phyloP scores from a whole-genome alignment of 805 yeast species.

The Henningerozyma blattae region DNA sequence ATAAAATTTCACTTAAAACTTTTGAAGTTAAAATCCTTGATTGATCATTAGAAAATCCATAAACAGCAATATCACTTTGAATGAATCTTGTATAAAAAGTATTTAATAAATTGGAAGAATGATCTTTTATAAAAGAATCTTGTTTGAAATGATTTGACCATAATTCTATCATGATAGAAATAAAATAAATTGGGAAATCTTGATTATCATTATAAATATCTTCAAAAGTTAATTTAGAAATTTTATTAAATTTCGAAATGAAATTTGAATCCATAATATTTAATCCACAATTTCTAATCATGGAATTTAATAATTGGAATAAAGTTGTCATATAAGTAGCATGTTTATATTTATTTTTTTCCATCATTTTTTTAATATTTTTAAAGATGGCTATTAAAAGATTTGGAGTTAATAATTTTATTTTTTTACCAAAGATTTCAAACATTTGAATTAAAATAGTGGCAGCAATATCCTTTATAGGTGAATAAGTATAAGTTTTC shows the following conservation, averaged over 20 bases:
- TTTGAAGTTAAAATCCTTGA: slow-evolving; percentile 22
- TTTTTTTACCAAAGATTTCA: slow-evolving; percentile 23
- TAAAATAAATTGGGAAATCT: slow-evolving; percentile 17
- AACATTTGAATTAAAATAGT: slow-evolving; percentile 21
- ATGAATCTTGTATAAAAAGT: slow-evolving; percentile 12
- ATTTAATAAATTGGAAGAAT: slow-evolving; percentile 8
- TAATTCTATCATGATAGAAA: slow-evolving; percentile 16
- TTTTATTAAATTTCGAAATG: slow-evolving; percentile 15
- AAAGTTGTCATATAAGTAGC: slow-evolving; percentile 18
- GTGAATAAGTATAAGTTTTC: slow-evolving; percentile 11
- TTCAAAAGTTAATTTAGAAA: slow-evolving; percentile 14
- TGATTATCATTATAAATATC: slow-evolving; percentile 10
- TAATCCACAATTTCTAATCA: slow-evolving; percentile 11
- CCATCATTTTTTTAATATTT: slow-evolving; percentile 24
- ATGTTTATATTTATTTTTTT: slow-evolving; percentile 22
- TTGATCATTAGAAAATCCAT: slow-evolving; percentile 19
- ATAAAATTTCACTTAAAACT: slow-evolving; percentile 26
- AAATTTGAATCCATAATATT: slow-evolving; percentile 3
- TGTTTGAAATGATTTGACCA: slow-evolving; percentile 14
- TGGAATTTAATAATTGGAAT: slow-evolving; percentile 12
- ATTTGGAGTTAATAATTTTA: slow-evolving; percentile 26
- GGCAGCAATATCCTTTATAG: slow-evolving; percentile 21
- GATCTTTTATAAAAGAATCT: slow-evolving; percentile 14
- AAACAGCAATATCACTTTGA: slow-evolving; percentile 16
- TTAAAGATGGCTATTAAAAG: slow-evolving; percentile 21